Percentiles rank a stretch among this genome's conserved stretches.
Conservation (phyloP, 179 eudicot genomes). For the Beta macrorhiza region DNA sequence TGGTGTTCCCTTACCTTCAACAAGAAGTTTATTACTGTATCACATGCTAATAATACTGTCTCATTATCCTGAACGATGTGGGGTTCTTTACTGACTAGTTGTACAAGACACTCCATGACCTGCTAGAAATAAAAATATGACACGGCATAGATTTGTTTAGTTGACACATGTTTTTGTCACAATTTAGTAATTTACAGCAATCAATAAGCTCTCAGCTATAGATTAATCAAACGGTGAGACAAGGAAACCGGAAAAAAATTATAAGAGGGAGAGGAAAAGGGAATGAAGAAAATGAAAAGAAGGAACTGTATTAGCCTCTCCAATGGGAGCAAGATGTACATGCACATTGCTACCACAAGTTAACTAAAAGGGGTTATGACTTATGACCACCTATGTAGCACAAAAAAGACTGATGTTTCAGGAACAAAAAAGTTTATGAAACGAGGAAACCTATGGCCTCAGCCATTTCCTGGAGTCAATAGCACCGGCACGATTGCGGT, state of each 20-base stretch:
- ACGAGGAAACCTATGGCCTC: too few species aligned
- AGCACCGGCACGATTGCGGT: too few species aligned
- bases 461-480: too few species aligned
- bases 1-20: constrained; percentile 54
- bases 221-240: background rate
- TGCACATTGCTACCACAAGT: background rate
- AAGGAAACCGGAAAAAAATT: background rate
- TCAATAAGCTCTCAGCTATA: background rate
- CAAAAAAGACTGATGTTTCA: too few species aligned
- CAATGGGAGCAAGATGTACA: background rate
- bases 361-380: background rate
- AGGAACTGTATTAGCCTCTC: background rate
- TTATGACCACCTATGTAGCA: background rate
- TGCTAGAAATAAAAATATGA: constrained; percentile 29
- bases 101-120: constrained; percentile 69
- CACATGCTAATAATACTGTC: constrained; percentile 75
- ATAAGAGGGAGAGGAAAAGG: background rate
- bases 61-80: constrained; percentile 37
- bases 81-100: constrained; percentile 46
- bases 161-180: background rate
- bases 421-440: too few species aligned
- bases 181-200: background rate
- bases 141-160: background rate
- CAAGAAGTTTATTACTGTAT: constrained; percentile 73
- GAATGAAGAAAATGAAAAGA: background rate